phyloP scores from a whole-genome alignment of 805 yeast species.

The Kodamaea restingae region DNA sequence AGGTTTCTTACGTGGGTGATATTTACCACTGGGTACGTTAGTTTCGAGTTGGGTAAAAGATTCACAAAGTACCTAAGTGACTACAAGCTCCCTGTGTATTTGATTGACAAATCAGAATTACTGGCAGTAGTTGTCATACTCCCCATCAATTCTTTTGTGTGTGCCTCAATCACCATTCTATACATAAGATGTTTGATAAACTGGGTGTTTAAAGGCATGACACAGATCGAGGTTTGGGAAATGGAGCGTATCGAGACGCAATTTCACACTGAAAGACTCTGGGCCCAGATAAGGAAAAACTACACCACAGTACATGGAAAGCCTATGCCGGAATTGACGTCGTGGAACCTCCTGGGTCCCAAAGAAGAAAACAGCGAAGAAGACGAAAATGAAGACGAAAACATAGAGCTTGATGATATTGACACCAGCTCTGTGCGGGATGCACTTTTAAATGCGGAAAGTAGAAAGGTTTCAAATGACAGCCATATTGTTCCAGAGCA shows the following conservation, averaged over 20 bases:
- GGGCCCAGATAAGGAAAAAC: conserved; percentile 45
- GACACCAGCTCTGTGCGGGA: background rate
- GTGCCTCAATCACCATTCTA: conserved; percentile 55
- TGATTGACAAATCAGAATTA: conserved; percentile 50
- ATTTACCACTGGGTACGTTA: conserved; percentile 45
- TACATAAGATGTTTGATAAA: conserved; percentile 58
- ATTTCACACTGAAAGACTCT: conserved; percentile 52
- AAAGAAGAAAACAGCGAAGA: background rate
- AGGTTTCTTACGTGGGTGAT: conserved; percentile 70
- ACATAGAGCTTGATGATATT: conserved; percentile 7
- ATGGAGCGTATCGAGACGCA: conserved; percentile 72
- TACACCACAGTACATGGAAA: conserved; percentile 38
- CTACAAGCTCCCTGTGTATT: conserved; percentile 52
- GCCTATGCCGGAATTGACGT: conserved; percentile 41
- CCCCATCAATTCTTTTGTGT: conserved; percentile 56
- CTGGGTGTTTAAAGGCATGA: conserved; percentile 59
- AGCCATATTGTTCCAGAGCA: conserved; percentile 24
- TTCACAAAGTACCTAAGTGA: conserved; percentile 43
- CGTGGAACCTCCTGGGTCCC: conserved; percentile 32
- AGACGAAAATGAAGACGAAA: background rate
- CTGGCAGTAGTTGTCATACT: conserved; percentile 50
- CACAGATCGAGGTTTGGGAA: conserved; percentile 94
- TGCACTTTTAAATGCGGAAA: too few relatives aligned
- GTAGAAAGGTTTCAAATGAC: too few relatives aligned
- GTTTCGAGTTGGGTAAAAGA: conserved; percentile 39